Conservation (phyloP, 495 filamentous ascomycete species). For the Penicillium lividum region DNA sequence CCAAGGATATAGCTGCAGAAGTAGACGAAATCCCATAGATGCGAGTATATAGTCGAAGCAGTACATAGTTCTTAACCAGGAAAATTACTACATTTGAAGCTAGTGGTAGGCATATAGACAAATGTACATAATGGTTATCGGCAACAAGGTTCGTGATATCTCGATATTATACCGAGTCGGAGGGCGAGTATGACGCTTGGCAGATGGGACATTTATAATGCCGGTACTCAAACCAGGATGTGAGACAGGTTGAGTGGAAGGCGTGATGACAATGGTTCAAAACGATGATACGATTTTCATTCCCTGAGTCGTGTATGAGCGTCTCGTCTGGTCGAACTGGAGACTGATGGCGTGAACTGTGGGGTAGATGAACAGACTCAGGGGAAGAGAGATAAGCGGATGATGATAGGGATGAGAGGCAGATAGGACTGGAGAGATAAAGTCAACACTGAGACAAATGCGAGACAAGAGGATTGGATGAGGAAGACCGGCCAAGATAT, state of each 20-base stretch:
- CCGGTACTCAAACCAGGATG: constrained; percentile 37
- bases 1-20: too few species aligned
- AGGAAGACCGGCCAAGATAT: not conserved
- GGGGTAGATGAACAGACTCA: constrained; percentile 18
- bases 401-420: constrained; percentile 31
- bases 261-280: constrained; percentile 37
- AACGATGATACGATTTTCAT: constrained; percentile 23
- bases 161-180: not conserved
- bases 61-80: too few species aligned
- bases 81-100: not conserved
- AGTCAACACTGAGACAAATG: constrained; percentile 1
- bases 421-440: constrained; percentile 23
- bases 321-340: not conserved
- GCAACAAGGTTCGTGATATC: not conserved
- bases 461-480: not conserved
- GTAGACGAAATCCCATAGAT: not conserved
- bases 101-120: not conserved
- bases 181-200: constrained; percentile 31
- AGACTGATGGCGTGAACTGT: not conserved
- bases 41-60: not conserved
- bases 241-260: constrained; percentile 36
- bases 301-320: not conserved
- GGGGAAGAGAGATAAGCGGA: constrained; percentile 24
- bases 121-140: not conserved
- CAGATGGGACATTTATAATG: constrained; percentile 39